Evolutionary conservation across 2,329 filamentous ascomycete genomes (phyloP).

Genomic region (Lasiodiplodia sp.): DNA sequence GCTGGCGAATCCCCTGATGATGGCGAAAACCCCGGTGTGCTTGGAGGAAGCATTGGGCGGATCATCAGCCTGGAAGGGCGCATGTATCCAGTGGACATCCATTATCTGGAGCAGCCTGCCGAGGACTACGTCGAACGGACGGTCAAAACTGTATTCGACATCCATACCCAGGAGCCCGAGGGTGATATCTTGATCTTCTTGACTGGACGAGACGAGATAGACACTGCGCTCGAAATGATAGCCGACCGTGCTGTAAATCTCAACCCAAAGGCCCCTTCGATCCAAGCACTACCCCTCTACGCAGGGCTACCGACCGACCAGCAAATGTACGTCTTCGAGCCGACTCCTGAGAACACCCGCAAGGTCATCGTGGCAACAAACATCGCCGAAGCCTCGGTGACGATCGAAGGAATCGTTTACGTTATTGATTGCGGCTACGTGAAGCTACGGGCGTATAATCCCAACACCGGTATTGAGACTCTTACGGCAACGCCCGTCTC

Average conservation of each 20-base stretch:
- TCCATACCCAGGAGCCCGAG: constrained; percentile 79
- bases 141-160: constrained; percentile 83
- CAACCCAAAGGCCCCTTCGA: constrained; percentile 62
- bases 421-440: constrained; percentile 92
- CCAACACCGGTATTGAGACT: constrained; percentile 84
- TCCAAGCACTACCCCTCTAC: constrained; percentile 82
- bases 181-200: constrained; percentile 93
- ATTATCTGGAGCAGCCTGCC: constrained; percentile 78
- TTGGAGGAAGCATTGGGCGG: constrained; percentile 56
- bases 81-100: constrained; percentile 85
- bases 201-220: constrained; percentile 92
- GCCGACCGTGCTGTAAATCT: constrained; percentile 73
- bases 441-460: constrained; percentile 86
- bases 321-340: constrained; percentile 94
- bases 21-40: constrained; percentile 44
- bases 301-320: constrained; percentile 88
- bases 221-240: constrained; percentile 79
- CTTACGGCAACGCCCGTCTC: constrained; percentile 83
- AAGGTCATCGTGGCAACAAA: constrained; percentile 96
- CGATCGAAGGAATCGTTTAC: constrained; percentile 89
- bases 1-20: constrained; percentile 51
- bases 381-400: constrained; percentile 95
- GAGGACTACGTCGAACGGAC: constrained; percentile 89
- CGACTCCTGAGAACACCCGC: constrained; percentile 78
- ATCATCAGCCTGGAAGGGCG: constrained; percentile 89